Base-by-base conservation (phyloP, 1,139 yeast species). In the Suhomyces panamericanus region DNA sequence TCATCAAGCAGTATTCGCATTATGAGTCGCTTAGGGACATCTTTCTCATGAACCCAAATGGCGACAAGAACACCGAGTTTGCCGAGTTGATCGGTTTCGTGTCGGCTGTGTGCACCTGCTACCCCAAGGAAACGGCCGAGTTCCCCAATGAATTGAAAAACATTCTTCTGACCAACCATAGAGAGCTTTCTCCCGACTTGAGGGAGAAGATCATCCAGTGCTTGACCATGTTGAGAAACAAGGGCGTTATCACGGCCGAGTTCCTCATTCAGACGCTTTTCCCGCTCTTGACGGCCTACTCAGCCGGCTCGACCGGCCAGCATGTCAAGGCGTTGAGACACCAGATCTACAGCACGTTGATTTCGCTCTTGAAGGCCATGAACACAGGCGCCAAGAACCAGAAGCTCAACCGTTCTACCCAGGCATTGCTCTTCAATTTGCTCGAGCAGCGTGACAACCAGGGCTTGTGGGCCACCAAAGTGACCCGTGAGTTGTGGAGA, bases 401-500 rank as follows among this genome's bases (percentile, higher is more conserved):
- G 59, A 88, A 87, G 63, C 73, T 93, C 52, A 93, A 93, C 66
- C 78, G 87, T 59, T 83, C 91, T 14, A 87, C 96, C 0, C 99
- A 93, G 65, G 96, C 98, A 0, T 68, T 93, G 46, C 77, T 95
- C 44, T 91, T 95, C 71, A 88, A 87, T 56, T 71, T 91, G 52
- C 71, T 93, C 39, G 93, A 87, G 51, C 87, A 85, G 55, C 81
- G 86, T 48, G 91, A 85, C 55, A 70, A 83, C 37, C 87, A 83
- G 59, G 98, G 98, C 33, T 70, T 93, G 27, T 93, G 99, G 98
- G 97, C 99, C 4, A 87, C 98, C 9, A 90, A 89, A 59, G 73
- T 93, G 45, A 90, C 98, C 8, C 79, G 98, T 63, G 98, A 93
- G 64, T 75, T 93, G 45, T 93, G 99, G 99, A 80, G 96, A 70